phyloP scores from a whole-genome alignment of 2,329 filamentous ascomycete species.

The Pseudogymnoascus sp. region DNA sequence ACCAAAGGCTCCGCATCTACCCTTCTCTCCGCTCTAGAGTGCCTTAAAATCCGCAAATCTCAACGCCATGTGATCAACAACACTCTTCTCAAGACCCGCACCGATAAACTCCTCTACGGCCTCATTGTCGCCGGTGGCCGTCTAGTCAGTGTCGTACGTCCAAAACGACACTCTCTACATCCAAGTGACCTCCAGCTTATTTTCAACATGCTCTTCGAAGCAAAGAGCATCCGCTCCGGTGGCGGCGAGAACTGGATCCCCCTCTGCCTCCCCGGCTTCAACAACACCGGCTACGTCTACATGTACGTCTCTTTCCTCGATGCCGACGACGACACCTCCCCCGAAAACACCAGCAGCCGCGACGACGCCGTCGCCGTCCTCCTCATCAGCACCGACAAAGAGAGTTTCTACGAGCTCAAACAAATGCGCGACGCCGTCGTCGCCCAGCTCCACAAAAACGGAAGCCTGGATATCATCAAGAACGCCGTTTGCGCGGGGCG shows the following conservation, averaged over 20 bases:
- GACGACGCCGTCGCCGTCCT: conserved; percentile 83
- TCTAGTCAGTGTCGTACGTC: conserved; percentile 79
- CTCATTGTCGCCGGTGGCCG: conserved; percentile 86
- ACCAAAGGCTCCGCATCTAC: conserved; percentile 86
- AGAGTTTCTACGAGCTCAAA: conserved; percentile 86
- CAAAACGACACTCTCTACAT: conserved; percentile 89
- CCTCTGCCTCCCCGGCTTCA: conserved; percentile 90
- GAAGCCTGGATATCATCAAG: conserved; percentile 67
- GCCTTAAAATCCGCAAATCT: conserved; percentile 81
- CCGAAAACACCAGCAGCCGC: conserved; percentile 48
- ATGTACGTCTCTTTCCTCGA: conserved; percentile 98
- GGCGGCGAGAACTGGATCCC: conserved; percentile 98
- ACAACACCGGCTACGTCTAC: conserved; percentile 92
- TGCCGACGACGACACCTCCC: conserved; percentile 36
- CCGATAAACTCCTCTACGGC: conserved; percentile 78
- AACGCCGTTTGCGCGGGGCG: conserved; percentile 64
- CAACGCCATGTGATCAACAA: conserved; percentile 83
- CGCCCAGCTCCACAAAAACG: conserved; percentile 66
- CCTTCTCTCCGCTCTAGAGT: conserved; percentile 83
- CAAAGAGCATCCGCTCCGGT: conserved; percentile 78
- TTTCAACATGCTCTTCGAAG: conserved; percentile 99
- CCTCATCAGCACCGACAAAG: conserved; percentile 84
- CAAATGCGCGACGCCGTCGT: conserved; percentile 58
- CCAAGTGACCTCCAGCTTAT: conserved; percentile 92
- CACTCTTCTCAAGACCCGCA: conserved; percentile 70